Evolutionary conservation across 2,329 filamentous ascomycete genomes (phyloP), one percentile per base, ranked within the genome.

Genomic region (Curvularia spicifera): DNA sequence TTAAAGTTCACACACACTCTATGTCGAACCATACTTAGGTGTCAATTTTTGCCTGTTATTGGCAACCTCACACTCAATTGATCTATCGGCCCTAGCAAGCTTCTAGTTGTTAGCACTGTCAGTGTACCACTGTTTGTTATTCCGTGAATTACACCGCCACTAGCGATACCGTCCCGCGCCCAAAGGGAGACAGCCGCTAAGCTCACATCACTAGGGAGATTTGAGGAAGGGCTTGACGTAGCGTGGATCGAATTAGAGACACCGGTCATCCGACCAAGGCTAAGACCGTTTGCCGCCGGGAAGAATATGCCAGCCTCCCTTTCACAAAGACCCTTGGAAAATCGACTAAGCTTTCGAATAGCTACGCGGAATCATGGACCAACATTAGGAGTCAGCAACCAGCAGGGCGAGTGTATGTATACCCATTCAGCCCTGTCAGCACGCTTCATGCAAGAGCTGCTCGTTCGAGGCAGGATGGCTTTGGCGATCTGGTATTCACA

Each of bases 391-490:
- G 44, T 35, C 51, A 50, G n/a, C 47, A 50, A 53, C 44, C 51
- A 60, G 35, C 46, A 39, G 24, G 26, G 40, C 48, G 50, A 39
- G 26, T n/a, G 40, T 31, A 9, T 40, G 10, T 29, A 50, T 24
- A 24, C 9, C 15, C 35, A 37, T 4, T 49, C 59, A 57, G 44
- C 37, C 26, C 52, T 53, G 45, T 56, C 50, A 40, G 26, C 48
- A 26, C 56, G 56, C 61, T 55, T 50, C 58, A 54, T 53, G 51
- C 56, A 43, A 47, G 49, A 15, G 51, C 37, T 52, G 57, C 64
- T 62, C 42, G 59, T 63, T 62, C 59, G 55, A 63, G 4, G 53
- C 45, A 47, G 57, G 52, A 62, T 29, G 26, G 53, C 48, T 37
- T 54, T 57, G 47, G 24, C 35, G 42, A 44, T 29, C 53, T 42